Conservation (phyloP, 129 eudicot species). For the Silybum marianum region DNA sequence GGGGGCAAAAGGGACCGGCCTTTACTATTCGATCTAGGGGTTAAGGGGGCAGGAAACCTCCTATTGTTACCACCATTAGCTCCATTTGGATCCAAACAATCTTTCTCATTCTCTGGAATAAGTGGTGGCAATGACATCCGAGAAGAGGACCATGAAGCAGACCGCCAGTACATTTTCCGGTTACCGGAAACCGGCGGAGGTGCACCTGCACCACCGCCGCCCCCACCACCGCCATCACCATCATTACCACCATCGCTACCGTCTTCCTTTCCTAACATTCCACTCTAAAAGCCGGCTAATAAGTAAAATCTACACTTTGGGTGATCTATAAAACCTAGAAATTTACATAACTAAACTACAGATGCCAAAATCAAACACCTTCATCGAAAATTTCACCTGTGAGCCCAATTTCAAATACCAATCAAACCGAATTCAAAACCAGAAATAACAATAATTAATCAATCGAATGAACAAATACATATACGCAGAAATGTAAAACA, state of each 20-base stretch:
- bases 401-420: not conserved
- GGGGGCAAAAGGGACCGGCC: constrained; percentile 66
- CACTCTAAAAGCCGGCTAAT: not conserved
- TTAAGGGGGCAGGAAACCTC: constrained; percentile 48
- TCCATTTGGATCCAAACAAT: constrained; percentile 47
- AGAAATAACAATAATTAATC: not conserved
- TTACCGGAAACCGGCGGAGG: constrained; percentile 22
- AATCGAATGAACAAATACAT: not conserved
- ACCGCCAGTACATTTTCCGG: constrained; percentile 69
- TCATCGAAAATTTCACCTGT: constrained; percentile 4
- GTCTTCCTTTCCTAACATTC: constrained; percentile 77
- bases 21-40: constrained; percentile 64
- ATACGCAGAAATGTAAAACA: not conserved
- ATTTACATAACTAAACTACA: constrained; percentile 2
- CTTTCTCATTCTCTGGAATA: constrained; percentile 44
- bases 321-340: constrained; percentile 15
- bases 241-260: constrained; percentile 35
- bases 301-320: not conserved
- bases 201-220: constrained; percentile 28
- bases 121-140: constrained; percentile 54
- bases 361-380: constrained; percentile 5
- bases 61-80: constrained; percentile 34
- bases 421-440: not conserved
- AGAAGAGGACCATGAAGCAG: constrained; percentile 85
- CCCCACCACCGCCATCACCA: constrained; percentile 30